Percentiles rank a stretch among this genome's conserved stretches.
Conservation (phyloP, 2,329 filamentous ascomycete species). For the Pseudodiploospora longispora region DNA sequence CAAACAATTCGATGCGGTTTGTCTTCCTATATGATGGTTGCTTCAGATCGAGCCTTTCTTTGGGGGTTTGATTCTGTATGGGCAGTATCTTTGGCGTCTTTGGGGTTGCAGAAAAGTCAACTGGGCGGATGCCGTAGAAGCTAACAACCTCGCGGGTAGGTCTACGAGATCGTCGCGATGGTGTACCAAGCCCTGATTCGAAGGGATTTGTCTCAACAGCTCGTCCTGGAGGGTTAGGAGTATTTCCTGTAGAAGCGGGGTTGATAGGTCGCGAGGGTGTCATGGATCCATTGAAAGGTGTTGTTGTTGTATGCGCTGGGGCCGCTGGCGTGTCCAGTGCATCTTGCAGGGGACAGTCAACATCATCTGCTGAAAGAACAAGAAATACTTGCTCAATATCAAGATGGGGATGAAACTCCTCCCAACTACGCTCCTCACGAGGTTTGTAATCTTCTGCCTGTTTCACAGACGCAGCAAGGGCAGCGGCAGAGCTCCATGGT, state of each 20-base stretch:
- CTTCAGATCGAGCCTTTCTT: slow-evolving; percentile 71
- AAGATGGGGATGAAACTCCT: slow-evolving; percentile 93
- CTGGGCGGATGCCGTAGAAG: slow-evolving; percentile 43
- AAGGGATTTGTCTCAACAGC: slow-evolving; percentile 21
- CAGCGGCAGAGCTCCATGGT: slow-evolving; percentile 79
- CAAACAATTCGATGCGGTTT: slow-evolving; percentile 72
- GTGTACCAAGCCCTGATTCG: slow-evolving; percentile 24
- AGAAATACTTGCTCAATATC: slow-evolving; percentile 78
- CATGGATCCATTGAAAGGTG: slow-evolving; percentile 30
- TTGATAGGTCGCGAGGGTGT: slow-evolving; percentile 41
- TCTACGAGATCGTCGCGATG: slow-evolving; percentile 31
- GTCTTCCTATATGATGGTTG: slow-evolving; percentile 67
- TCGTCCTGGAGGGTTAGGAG: slow-evolving; percentile 29
- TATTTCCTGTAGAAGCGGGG: slow-evolving; percentile 33
- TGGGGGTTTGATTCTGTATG: slow-evolving; percentile 70
- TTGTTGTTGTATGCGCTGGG: slow-evolving; percentile 15
- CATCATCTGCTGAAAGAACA: slow-evolving; percentile 72
- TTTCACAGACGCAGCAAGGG: slow-evolving; percentile 77
- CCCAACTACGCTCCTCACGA: slow-evolving; percentile 91
- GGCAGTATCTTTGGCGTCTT: slow-evolving; percentile 61
- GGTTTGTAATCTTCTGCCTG: slow-evolving; percentile 97
- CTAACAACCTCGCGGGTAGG: slow-evolving; percentile 43
- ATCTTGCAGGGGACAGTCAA: slow-evolving; percentile 59
- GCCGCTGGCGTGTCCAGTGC: slow-evolving; percentile 29
- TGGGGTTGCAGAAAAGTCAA: slow-evolving; percentile 36